Conservation (phyloP, 805 yeast genomes). For the Starmerella vitae region DNA sequence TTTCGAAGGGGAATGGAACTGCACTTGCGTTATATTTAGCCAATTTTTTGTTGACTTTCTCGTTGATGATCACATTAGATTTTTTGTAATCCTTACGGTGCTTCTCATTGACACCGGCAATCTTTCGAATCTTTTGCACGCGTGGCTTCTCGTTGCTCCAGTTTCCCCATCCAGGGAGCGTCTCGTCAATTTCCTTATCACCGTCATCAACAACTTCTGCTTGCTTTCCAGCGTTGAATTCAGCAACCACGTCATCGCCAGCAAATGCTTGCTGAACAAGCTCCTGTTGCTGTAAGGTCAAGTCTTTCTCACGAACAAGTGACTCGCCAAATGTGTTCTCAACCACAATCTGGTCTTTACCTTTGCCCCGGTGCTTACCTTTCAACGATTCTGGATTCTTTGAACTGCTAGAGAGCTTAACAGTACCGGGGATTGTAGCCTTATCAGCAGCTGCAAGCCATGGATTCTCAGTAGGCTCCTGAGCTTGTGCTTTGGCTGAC, state of each 20-base stretch:
- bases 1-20: conserved; percentile 94
- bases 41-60: conserved; percentile 69
- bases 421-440: conserved; percentile 4
- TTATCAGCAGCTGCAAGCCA: conserved; percentile 10
- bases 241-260: conserved; percentile 82
- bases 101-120: conserved; percentile 64
- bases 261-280: conserved; percentile 88
- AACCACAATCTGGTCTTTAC: conserved; percentile 19
- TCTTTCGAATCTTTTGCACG: conserved; percentile 52
- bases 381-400: conserved; percentile 1
- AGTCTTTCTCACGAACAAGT: conserved; percentile 22
- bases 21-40: conserved; percentile 71
- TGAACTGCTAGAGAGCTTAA: conserved; percentile 6
- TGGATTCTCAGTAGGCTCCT: conserved; percentile 5
- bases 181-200: conserved; percentile 71
- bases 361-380: conserved; percentile 29
- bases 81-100: conserved; percentile 66
- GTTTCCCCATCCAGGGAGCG: conserved; percentile 95
- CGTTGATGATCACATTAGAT: conserved; percentile 79
- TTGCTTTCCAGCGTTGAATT: conserved; percentile 66
- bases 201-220: conserved; percentile 60
- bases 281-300: conserved; percentile 32
- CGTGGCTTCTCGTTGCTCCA: conserved; percentile 69
- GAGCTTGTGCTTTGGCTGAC: not conserved
- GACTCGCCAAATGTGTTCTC: conserved; percentile 18